Evolutionary conservation across 306 rosid species (phyloP), one percentile per base, ranked within the genome.

Genomic region (Leucaena leucocephala): DNA sequence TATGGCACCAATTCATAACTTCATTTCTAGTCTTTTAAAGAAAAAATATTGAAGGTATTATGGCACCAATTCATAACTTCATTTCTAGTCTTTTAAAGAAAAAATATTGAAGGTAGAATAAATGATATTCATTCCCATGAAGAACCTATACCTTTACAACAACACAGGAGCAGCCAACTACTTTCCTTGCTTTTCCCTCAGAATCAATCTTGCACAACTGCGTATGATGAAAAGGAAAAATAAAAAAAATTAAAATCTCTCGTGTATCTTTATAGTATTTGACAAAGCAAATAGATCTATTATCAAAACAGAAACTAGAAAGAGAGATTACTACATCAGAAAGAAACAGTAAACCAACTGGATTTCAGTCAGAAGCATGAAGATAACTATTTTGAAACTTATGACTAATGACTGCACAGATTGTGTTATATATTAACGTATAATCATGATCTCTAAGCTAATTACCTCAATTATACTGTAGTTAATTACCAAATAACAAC

Each of bases 121-220:
- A 4, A 72, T 8, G 8, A 16, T 49, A 27, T 8, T 71, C 22
- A 14, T 68, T 68, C 52, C 3, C 16, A 33, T 14, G 3, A 45
- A 7, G 34, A 79, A 35, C 34, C 2, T 50, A 17, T 85, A 88
- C 91, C 86, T 86, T 86, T 55, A 88, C 88, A 57, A 88, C 91
- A 12, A 88, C 89, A 38, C 89, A 88, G 13, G 89, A 88, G 73
- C 76, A 72, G 40, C 76, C 76, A 52, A 72, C 64, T 17, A 72
- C 76, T 50, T 72, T 72, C 46, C 76, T 86, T 2, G 89, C 89
- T 74, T 88, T 88, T 35, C 91, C 91, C 68, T 88, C 89, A 0
- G 89, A 82, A 75, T 88, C 88, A 62, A 85, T 81, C 86, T 88
- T 88, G 84, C 91, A 85, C 76, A 88, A 69, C 91, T 84, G 83